Evolutionary conservation across 352 stramenopile genomes (phyloP).

Genomic region (Phytopythium sindhum): DNA sequence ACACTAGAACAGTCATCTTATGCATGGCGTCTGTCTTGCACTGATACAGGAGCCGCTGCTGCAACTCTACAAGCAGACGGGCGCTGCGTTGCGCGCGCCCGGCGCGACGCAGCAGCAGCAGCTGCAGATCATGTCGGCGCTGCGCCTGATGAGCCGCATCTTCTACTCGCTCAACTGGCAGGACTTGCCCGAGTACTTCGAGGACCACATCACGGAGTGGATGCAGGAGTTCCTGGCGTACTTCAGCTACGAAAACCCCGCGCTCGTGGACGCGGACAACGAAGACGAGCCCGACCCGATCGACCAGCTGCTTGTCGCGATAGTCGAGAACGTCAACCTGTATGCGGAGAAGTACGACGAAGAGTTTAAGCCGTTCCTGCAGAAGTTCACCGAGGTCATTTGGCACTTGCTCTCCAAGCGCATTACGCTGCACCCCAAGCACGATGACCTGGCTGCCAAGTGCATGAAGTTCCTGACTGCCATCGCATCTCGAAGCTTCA

Average conservation of each 20-base stretch:
- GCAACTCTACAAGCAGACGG: slow-evolving; percentile 74
- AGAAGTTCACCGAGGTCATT: slow-evolving; percentile 91
- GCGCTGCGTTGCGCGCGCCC: slow-evolving; percentile 38
- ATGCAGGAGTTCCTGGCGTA: slow-evolving; percentile 96
- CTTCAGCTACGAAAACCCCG: slow-evolving; percentile 92
- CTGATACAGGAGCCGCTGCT: slow-evolving; percentile 51
- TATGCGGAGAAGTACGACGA: slow-evolving; percentile 99
- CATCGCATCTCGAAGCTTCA: slow-evolving; percentile 94
- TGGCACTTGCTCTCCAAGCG: slow-evolving; percentile 74
- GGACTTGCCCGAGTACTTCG: slow-evolving; percentile 98
- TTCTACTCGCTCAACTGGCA: slow-evolving; percentile 99
- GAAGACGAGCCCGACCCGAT: slow-evolving; percentile 91
- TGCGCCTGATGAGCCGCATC: slow-evolving; percentile 95
- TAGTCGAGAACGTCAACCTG: slow-evolving; percentile 97
- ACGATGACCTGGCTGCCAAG: slow-evolving; percentile 95
- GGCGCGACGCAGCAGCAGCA: slow-evolving; percentile 44
- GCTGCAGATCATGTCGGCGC: slow-evolving; percentile 61
- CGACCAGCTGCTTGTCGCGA: slow-evolving; percentile 92
- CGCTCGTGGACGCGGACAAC: slow-evolving; percentile 90
- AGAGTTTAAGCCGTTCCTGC: slow-evolving; percentile 95
- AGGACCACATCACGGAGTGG: slow-evolving; percentile 97
- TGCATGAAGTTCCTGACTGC: slow-evolving; percentile 97
- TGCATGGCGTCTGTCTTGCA: neutral
- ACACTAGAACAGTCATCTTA: slow-evolving; percentile 6
- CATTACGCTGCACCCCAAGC: slow-evolving; percentile 85